These are phyloP conservation scores for Aspergillus melleus DNA, from an alignment of 2,329 filamentous ascomycete genomes.

Conservation along the genomic window DNA sequence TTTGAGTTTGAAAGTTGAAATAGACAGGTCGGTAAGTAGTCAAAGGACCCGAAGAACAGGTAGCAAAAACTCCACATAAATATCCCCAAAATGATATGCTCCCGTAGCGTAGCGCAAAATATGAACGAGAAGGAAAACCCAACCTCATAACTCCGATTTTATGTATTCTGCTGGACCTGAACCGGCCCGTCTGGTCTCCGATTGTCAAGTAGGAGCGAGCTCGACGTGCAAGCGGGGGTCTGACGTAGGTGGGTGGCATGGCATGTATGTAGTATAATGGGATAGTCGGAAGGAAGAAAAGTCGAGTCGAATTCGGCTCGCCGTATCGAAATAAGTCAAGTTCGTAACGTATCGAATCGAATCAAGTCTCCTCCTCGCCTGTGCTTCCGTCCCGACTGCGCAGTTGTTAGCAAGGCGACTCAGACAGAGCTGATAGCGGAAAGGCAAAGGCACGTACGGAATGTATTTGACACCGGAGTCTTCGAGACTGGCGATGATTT, in stretches of 20 bases:
- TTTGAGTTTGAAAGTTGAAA: neutral
- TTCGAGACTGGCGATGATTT: constrained; percentile 57
- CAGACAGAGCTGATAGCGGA: neutral
- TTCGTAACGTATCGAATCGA: constrained; percentile 3
- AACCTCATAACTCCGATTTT: constrained; percentile 4
- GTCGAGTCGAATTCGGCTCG: neutral
- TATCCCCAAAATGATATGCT: neutral
- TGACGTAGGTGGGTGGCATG: neutral
- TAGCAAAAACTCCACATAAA: constrained; percentile 2
- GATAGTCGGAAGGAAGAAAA: neutral
- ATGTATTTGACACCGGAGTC: constrained; percentile 63
- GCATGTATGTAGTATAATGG: neutral
- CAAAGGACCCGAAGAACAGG: neutral
- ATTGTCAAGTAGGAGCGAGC: neutral
- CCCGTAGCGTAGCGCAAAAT: neutral
- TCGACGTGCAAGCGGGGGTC: no score
- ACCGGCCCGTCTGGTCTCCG: neutral
- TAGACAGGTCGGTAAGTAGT: neutral
- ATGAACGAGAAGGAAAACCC: neutral
- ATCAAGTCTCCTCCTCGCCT: constrained; percentile 43
- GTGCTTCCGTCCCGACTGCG: constrained; percentile 48
- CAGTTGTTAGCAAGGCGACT: constrained; percentile 10
- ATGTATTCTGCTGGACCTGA: neutral
- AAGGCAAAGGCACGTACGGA: constrained; percentile 45
- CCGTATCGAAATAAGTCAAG: neutral